A percentile compares a stretch with the other conserved stretches of the same genome.
Conservation (phyloP, 768 basidiomycete species). For the Tremella yokohamensis region DNA sequence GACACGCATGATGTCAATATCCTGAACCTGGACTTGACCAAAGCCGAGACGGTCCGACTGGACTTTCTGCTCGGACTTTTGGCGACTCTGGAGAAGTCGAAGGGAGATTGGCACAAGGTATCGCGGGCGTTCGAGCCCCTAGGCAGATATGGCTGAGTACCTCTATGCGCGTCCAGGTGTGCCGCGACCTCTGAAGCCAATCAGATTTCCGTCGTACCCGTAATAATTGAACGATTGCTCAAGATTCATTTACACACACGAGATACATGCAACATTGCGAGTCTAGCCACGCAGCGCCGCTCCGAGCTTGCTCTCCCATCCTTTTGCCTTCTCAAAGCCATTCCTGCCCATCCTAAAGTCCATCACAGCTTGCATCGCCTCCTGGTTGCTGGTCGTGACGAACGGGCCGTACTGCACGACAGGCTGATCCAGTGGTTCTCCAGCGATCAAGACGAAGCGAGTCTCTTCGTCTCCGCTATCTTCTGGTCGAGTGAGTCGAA, state of each 20-base stretch:
- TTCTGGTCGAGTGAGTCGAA: conserved; percentile 56
- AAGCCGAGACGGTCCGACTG: background rate
- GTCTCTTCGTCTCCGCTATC: conserved; percentile 60
- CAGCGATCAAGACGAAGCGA: conserved; percentile 74
- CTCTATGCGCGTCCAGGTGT: too few relatives aligned
- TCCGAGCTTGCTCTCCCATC: conserved; percentile 80
- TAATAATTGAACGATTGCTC: background rate
- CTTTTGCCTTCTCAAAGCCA: conserved; percentile 85
- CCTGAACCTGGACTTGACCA: background rate
- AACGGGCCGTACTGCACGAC: conserved; percentile 63
- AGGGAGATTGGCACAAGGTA: background rate
- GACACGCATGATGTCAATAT: too few relatives aligned
- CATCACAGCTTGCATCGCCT: conserved; percentile 73
- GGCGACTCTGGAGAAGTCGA: background rate
- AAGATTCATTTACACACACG: background rate
- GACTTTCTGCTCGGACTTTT: background rate
- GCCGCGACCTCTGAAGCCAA: too few relatives aligned
- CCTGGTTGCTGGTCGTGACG: conserved; percentile 75
- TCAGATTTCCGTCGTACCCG: background rate
- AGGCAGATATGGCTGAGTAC: too few relatives aligned
- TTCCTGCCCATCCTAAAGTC: conserved; percentile 77
- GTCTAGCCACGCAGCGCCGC: conserved; percentile 16
- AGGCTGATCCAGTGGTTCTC: conserved; percentile 81
- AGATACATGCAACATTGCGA: background rate
- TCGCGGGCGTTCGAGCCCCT: background rate